Conservation (phyloP, 768 basidiomycete genomes). For the Xerocomus brunneocitrinus region DNA sequence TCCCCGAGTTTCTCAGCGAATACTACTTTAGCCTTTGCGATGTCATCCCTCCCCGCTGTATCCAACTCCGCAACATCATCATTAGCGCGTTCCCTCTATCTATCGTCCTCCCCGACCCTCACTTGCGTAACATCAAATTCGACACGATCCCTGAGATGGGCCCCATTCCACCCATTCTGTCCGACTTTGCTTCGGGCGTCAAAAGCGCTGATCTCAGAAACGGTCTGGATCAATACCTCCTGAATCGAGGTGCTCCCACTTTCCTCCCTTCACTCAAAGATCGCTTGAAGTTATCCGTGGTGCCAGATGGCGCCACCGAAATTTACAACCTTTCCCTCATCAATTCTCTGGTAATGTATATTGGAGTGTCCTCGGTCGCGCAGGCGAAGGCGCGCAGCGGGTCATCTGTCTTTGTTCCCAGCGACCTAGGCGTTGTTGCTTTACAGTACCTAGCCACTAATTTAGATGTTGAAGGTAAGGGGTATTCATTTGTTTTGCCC, state of each 20-base stretch:
- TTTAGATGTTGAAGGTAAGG: conserved; percentile 86
- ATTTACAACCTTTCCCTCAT: conserved; percentile 85
- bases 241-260: conserved; percentile 66
- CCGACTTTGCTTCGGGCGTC: conserved; percentile 83
- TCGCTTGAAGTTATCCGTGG: conserved; percentile 52
- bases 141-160: conserved; percentile 87
- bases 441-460: conserved; percentile 79
- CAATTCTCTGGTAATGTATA: conserved; percentile 93
- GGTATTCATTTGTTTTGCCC: conserved; percentile 15
- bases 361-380: conserved; percentile 89
- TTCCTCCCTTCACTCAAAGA: conserved; percentile 79
- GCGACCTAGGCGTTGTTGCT: conserved; percentile 80
- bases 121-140: conserved; percentile 68
- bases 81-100: conserved; percentile 90
- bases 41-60: conserved; percentile 85
- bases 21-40: conserved; percentile 97
- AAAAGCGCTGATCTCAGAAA: conserved; percentile 74
- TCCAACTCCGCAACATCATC: conserved; percentile 95
- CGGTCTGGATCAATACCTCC: conserved; percentile 81
- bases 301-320: conserved; percentile 46
- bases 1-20: conserved; percentile 96
- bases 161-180: conserved; percentile 83
- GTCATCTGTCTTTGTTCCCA: conserved; percentile 72
- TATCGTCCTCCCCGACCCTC: conserved; percentile 79
- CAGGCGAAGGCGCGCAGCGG: conserved; percentile 85